Conservation (phyloP, 805 yeast genomes). For the Pichia phayaonensis region DNA sequence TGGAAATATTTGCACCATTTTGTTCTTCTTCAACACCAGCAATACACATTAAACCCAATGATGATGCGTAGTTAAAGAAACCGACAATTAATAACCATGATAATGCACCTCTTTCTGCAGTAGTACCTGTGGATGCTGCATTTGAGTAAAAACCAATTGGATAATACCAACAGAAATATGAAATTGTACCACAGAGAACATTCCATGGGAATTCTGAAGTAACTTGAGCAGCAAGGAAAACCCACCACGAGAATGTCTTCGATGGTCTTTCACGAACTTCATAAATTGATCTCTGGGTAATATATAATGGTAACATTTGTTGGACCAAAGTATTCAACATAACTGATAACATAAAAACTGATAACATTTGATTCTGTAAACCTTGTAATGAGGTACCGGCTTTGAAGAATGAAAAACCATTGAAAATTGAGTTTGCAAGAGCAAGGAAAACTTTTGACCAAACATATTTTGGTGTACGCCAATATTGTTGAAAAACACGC, state of each 20-base stretch:
- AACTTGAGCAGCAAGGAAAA: slow-evolving; percentile 55
- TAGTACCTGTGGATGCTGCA: slow-evolving; percentile 41
- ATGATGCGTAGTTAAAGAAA: slow-evolving; percentile 47
- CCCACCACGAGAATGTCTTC: slow-evolving; percentile 59
- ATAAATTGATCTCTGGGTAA: slow-evolving; percentile 54
- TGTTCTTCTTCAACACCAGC: slow-evolving; percentile 54
- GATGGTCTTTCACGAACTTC: slow-evolving; percentile 72
- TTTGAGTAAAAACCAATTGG: slow-evolving; percentile 61
- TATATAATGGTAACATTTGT: slow-evolving; percentile 57
- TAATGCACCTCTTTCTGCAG: slow-evolving; percentile 50
- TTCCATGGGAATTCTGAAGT: slow-evolving; percentile 64
- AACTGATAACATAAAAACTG: slow-evolving; percentile 61
- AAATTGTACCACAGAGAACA: slow-evolving; percentile 51
- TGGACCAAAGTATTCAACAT: slow-evolving; percentile 49
- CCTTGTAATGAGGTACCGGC: slow-evolving; percentile 57
- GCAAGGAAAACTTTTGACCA: slow-evolving; percentile 52
- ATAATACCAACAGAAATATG: slow-evolving; percentile 60
- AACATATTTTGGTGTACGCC: slow-evolving; percentile 56
- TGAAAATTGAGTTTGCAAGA: slow-evolving; percentile 47
- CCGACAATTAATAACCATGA: slow-evolving; percentile 33
- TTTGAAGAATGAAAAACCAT: slow-evolving; percentile 63
- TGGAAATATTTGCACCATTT: slow-evolving; percentile 56
- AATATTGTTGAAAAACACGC: slow-evolving; percentile 52
- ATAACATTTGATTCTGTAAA: slow-evolving; percentile 76
- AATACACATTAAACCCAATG: slow-evolving; percentile 51